Evolutionary conservation across 2,329 filamentous ascomycete species (phyloP), one percentile per base, ranked within the genome.

Genomic region (Neonectria sp.): DNA sequence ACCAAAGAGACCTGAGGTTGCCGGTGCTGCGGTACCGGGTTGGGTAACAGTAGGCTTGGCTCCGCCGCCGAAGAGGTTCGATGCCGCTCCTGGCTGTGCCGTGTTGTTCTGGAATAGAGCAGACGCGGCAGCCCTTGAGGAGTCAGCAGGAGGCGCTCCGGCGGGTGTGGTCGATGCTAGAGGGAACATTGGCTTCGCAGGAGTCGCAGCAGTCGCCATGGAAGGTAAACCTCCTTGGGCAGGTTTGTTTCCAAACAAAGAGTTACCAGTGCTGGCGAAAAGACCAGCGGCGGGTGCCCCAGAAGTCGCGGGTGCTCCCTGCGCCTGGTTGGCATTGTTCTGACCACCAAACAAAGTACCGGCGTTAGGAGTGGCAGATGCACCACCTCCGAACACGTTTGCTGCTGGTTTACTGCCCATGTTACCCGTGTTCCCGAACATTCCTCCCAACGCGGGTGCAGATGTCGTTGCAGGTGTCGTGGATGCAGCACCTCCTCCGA

Each of bases 151-250:
- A 62, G 87, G 87, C n/a, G 85, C 83, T 40, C 87, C 87, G 25
- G 87, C 86, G 17, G 87, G 86, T 40, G 87, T 89, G 3, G 86
- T 89, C 21, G 87, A 89, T 60, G 82, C 80, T 37, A 87, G 73
- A n/a, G 78, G 71, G 62, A 88, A 84, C 60, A 81, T 67, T 17
- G 86, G 83, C 76, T 88, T 88, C n/a, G 80, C 79, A 27, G 80
- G 78, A 56, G 82, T 81, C 24, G 80, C 76, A 25, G 82, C 71
- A 4, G 77, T 71, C 24, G 77, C 68, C 25, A 76, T 70, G 31
- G 76, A 64, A n/a, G 76, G 68, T 8, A 78, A 69, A 33, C 78
- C 67, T 8, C 46, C 48, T 72, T 71, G 29, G 73, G 68, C 25
- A 48, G 55, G 7, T 33, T 68, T 71, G 60, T 61, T 68, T 17